Conservation (phyloP, 768 basidiomycete genomes). For the Pulveroboletus ravenelii region DNA sequence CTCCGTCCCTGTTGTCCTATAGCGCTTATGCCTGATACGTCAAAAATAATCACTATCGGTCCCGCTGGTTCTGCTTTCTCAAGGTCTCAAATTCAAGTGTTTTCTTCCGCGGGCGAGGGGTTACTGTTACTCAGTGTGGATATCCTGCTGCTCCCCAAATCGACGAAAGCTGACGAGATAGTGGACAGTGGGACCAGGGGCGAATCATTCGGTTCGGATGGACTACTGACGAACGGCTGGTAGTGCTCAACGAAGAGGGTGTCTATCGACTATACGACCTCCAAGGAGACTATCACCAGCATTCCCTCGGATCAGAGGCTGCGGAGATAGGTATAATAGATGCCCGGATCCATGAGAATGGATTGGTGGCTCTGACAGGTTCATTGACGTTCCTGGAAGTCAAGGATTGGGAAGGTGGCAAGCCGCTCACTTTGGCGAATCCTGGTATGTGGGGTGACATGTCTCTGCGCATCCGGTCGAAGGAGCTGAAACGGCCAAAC, state of each 20-base stretch:
- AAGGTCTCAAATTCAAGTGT: slow-evolving; percentile 83
- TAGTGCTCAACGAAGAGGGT: slow-evolving; percentile 89
- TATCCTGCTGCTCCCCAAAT: slow-evolving; percentile 23
- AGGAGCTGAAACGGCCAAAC: slow-evolving; percentile 3
- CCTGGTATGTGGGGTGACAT: slow-evolving; percentile 53
- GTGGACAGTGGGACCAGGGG: slow-evolving; percentile 80
- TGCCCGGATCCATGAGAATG: slow-evolving; percentile 81
- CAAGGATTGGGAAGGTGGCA: slow-evolving; percentile 80
- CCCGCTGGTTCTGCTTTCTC: slow-evolving; percentile 51
- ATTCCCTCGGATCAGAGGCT: slow-evolving; percentile 79
- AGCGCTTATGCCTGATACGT: slow-evolving; percentile 87
- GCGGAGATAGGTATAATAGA: slow-evolving; percentile 80
- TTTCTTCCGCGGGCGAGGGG: slow-evolving; percentile 78
- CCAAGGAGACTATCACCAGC: slow-evolving; percentile 80
- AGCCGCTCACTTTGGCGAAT: slow-evolving; percentile 67
- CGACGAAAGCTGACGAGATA: slow-evolving; percentile 11
- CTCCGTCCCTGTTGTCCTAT: background rate
- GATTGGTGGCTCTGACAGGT: slow-evolving; percentile 80
- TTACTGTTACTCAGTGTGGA: slow-evolving; percentile 68
- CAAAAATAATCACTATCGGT: slow-evolving; percentile 72
- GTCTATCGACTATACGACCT: slow-evolving; percentile 86
- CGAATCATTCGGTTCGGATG: slow-evolving; percentile 80
- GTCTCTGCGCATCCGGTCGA: slow-evolving; percentile 2
- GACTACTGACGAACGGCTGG: slow-evolving; percentile 77
- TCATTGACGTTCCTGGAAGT: slow-evolving; percentile 77